A percentile compares a stretch with the other conserved stretches of the same genome.
These are phyloP conservation scores for Geotrichum cucujoidarum DNA, from an alignment of 1,139 yeast genomes.

Conservation along the genomic window DNA sequence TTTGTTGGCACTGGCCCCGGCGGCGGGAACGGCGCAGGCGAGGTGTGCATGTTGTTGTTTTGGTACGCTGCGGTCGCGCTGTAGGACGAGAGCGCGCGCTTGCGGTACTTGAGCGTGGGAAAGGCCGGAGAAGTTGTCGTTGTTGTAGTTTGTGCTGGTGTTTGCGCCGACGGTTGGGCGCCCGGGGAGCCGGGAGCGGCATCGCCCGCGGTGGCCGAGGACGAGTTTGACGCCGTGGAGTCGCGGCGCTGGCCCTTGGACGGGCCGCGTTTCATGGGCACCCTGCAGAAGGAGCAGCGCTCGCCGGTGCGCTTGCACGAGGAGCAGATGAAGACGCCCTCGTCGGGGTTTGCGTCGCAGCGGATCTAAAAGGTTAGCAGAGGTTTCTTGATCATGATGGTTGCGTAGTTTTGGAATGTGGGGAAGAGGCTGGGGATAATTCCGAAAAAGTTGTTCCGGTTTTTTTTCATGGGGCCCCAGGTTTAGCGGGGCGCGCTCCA, in stretches of 20 bases:
- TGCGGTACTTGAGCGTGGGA: neutral
- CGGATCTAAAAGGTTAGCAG: constrained; percentile 34
- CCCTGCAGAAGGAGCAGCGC: constrained; percentile 39
- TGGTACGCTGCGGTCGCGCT: neutral
- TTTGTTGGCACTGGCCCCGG: neutral
- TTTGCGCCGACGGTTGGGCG: neutral
- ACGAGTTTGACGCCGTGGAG: constrained; percentile 7
- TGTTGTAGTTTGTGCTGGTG: too few relatives aligned
- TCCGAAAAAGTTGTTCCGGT: too few relatives aligned
- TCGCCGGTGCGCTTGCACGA: constrained; percentile 40
- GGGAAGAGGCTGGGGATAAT: too few relatives aligned
- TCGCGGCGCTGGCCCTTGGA: constrained; percentile 32
- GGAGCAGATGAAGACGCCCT: constrained; percentile 34
- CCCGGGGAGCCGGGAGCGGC: neutral
- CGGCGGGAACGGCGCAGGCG: neutral
- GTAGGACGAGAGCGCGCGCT: constrained; percentile 8
- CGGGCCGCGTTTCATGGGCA: constrained; percentile 44
- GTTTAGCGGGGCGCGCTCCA: too few relatives aligned
- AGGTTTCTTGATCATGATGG: neutral
- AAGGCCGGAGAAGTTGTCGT: too few relatives aligned
- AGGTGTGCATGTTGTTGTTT: neutral
- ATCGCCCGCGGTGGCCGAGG: neutral
- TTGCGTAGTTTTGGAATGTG: too few relatives aligned
- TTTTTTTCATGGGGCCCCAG: too few relatives aligned
- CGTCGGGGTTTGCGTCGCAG: constrained; percentile 38